Evolutionary conservation across 345 rosid species (phyloP), one percentile per base, ranked within the genome.

Genomic region (Eucalyptus sp.): DNA sequence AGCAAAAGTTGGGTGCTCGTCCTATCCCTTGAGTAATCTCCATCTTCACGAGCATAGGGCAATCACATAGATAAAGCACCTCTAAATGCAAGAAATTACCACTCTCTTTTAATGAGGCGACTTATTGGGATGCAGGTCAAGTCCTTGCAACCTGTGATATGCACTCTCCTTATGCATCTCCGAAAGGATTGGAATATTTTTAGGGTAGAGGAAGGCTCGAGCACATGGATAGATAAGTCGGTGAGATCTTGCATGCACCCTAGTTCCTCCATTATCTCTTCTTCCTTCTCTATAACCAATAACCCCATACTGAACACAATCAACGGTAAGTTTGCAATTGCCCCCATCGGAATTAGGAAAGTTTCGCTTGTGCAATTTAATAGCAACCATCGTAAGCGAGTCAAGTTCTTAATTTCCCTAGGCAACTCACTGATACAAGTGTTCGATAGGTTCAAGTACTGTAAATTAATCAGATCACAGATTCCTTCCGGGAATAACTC

Each of bases 11-110:
- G 6, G n/a, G 64, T 2, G 14, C n/a, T 58, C 1, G 14, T 58
- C 64, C 64, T 58, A 58, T 58, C 13, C 2, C n/a, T 4, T 58
- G 14, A 58, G 13, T 10, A 24, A 58, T 58, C 64, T 58, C 13
- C 64, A 58, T 58, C 14, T 58, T 2, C 29, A 10, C 3, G 1
- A 58, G n/a, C 14, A 10, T 25, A 10, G 27, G 29, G 3, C n/a
- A 58, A 10, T 2, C 1, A 1, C 1, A 5, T 24, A 25, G n/a
- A 10, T 1, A 25, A 58, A 58, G n/a, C 14, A 1, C 2, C n/a
- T 58, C n/a, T 25, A 58, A 58, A 58, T 58, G n/a, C 14, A 5
- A 58, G 14, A 10, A 58, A 58, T 10, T 10, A 1, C 5, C 1
- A 1, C 13, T 58, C 29, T 0, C 29, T 58, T 10, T 10, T 24